Evolutionary conservation across 23 red algal genomes (phyloP), one percentile per base, ranked within the genome.

Genomic region (Gracilaria caudata): DNA sequence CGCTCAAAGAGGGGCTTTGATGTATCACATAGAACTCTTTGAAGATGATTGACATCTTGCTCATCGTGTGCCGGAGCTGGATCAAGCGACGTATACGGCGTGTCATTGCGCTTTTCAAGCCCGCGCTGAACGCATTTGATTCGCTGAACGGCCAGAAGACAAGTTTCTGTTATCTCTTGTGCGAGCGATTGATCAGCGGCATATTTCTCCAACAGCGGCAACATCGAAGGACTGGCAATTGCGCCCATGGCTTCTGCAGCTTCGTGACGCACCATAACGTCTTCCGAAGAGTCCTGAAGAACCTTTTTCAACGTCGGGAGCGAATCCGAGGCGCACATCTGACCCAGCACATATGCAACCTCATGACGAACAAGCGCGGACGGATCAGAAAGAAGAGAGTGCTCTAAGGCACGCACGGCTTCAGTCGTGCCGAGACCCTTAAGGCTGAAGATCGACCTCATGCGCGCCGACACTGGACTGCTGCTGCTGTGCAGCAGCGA

Each of bases 191-290:
- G 57, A 65, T 90, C 92, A 1, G 24, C 24, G 0, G 73, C 78
- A 37, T 65, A 91, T 25, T 8, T 13, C 32, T 77, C 60, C 41
- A 99, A 77, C 20, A 90, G 14, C 32, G 65, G 53, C 25, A 90
- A 29, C 35, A 58, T 77, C 3, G 43, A 64, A 0, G 7, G 17
- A 61, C 81, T 30, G 4, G 72, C 92, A 51, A 99, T 95, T 4
- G 97, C 97, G 44, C 97, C 97, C 34, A 99, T 73, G 37, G 97
- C 97, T 74, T 99, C 97, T 34, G 89, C 97, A 38, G 92, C 93
- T 89, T 99, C 97, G 77, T 99, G 97, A 26, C 97, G 86, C 0
- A 99, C 97, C 84, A 99, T 95, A 20, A 92, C 81, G 68, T 99
- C 89, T 44, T 95, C 93, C 9, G 30, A 51, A 12, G 57, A 36